Evolutionary conservation across 2,329 filamentous ascomycete species (phyloP).

Genomic region (Nigrospora oryzae): DNA sequence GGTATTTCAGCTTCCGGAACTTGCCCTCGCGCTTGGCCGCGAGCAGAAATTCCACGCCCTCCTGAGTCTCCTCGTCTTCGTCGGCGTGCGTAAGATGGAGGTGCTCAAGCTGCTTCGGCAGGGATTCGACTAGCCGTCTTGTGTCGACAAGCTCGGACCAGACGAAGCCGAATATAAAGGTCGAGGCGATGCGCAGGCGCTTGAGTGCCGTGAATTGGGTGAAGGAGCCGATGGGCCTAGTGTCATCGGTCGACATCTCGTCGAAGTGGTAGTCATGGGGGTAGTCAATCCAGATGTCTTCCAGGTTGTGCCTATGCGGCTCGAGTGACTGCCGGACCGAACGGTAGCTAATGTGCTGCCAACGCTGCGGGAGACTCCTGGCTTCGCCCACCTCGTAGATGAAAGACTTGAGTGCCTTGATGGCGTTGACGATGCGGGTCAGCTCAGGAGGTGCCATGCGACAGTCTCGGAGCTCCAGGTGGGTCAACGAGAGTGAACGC

Average conservation of each 20-base stretch:
- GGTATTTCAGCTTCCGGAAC: neutral
- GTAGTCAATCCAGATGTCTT: slow-evolving; percentile 6
- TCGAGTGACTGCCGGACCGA: slow-evolving; percentile 1
- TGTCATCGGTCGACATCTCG: slow-evolving; percentile 1
- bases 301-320: slow-evolving; percentile 4
- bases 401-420: slow-evolving; percentile 2
- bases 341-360: slow-evolving; percentile 4
- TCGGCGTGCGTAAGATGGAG: slow-evolving; percentile 3
- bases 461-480: slow-evolving; percentile 6
- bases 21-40: slow-evolving; percentile 1
- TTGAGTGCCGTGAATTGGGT: slow-evolving; percentile 2
- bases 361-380: slow-evolving; percentile 3
- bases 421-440: neutral
- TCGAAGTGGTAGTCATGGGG: slow-evolving; percentile 5
- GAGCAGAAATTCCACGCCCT: neutral
- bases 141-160: slow-evolving; percentile 2
- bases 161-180: slow-evolving; percentile 6
- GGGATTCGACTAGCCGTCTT: slow-evolving; percentile 1
- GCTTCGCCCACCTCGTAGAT: slow-evolving; percentile 6
- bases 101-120: slow-evolving; percentile 4
- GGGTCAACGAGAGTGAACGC: neutral
- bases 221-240: slow-evolving; percentile 3
- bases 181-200: slow-evolving; percentile 4
- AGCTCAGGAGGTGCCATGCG: slow-evolving; percentile 2
- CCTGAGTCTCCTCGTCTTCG: slow-evolving; percentile 5